A percentile compares a stretch with the other conserved stretches of the same genome.
Evolutionary conservation across 345 rosid species (phyloP).

Genomic region (Euphorbia pulcherrima): DNA sequence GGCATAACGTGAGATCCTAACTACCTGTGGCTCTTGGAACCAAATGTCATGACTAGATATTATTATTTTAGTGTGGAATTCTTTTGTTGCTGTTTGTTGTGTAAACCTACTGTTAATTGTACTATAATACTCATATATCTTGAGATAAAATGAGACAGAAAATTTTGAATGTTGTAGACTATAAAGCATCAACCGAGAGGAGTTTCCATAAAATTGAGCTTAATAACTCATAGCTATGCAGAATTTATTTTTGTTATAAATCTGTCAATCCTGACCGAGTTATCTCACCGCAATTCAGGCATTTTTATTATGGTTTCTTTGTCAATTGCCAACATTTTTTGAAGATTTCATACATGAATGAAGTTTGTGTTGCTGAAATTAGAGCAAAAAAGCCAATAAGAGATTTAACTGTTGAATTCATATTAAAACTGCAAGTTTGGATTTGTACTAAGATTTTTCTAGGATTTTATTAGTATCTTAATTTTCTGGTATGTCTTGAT

Average conservation of each 20-base stretch:
- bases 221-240: background rate
- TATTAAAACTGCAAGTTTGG: background rate
- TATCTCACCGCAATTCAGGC: background rate
- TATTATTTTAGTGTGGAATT: background rate
- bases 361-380: background rate
- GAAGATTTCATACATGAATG: background rate
- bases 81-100: background rate
- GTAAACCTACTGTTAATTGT: background rate
- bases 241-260: background rate
- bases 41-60: background rate
- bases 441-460: background rate
- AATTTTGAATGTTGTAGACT: background rate
- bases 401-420: background rate
- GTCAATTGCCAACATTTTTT: background rate
- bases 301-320: conserved; percentile 2
- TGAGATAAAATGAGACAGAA: background rate
- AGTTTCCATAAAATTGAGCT: background rate
- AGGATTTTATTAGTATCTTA: background rate
- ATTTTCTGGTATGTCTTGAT: background rate
- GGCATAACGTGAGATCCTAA: background rate
- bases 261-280: background rate
- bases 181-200: background rate
- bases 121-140: background rate
- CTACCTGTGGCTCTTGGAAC: background rate
- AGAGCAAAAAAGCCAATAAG: background rate